These are phyloP conservation scores for Polyporus arcularius DNA, from an alignment of 768 basidiomycete genomes.

Conservation along the genomic window DNA sequence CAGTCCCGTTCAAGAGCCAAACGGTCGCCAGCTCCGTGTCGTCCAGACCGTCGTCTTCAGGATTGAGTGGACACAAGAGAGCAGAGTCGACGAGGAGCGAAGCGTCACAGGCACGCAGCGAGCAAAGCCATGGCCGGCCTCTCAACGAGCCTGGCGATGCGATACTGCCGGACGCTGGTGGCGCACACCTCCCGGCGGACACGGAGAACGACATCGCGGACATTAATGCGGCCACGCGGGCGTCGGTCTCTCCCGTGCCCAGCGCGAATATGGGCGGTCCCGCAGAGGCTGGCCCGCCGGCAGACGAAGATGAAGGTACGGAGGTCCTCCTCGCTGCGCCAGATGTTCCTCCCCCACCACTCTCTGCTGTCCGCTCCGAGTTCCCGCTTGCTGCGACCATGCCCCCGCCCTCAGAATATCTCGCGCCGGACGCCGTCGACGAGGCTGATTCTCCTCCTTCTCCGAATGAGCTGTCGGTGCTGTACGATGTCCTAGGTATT, in stretches of 20 bases:
- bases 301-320: background rate
- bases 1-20: background rate
- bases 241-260: background rate
- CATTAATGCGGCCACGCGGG: background rate
- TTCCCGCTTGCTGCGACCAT: too few relatives aligned
- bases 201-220: background rate
- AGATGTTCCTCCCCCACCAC: background rate
- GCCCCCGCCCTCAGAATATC: too few relatives aligned
- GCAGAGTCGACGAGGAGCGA: background rate
- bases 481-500: background rate
- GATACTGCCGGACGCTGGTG: background rate
- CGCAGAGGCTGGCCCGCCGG: background rate
- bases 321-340: background rate
- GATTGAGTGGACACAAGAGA: background rate
- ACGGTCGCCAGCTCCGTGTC: background rate
- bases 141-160: background rate
- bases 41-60: background rate
- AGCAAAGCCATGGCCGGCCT: background rate
- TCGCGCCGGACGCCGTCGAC: too few relatives aligned
- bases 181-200: background rate
- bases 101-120: background rate
- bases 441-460: too few relatives aligned
- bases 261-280: background rate
- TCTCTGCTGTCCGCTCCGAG: too few relatives aligned
- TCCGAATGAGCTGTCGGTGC: too few relatives aligned